Evolutionary conservation across 2,329 filamentous ascomycete genomes (phyloP).

Genomic region (Ascochyta pisi): DNA sequence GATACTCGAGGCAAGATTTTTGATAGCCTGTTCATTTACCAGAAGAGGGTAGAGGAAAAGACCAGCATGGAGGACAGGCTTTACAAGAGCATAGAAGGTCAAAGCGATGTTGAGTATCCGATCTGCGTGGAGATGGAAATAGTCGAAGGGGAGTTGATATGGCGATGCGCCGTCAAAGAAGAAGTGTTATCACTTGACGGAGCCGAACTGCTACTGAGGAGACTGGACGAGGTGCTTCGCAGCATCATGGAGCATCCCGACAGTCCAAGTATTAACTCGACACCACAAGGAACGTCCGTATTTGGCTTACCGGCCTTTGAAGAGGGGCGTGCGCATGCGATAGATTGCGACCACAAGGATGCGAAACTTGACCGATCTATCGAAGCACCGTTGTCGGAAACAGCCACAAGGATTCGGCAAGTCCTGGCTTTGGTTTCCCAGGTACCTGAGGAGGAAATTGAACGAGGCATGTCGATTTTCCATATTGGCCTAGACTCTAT

Average conservation of each 20-base stretch:
- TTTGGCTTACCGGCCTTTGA: slow-evolving; percentile 66
- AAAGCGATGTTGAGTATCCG: slow-evolving; percentile 78
- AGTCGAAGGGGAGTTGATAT: slow-evolving; percentile 62
- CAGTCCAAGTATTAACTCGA: slow-evolving; percentile 62
- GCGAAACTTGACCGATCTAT: background rate
- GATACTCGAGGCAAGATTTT: slow-evolving; percentile 60
- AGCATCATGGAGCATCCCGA: slow-evolving; percentile 61
- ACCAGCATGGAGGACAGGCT: slow-evolving; percentile 58
- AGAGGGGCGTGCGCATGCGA: background rate
- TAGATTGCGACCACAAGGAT: background rate
- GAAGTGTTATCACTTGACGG: slow-evolving; percentile 58
- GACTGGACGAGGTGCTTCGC: slow-evolving; percentile 66
- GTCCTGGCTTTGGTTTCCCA: slow-evolving; percentile 65
- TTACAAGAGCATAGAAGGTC: slow-evolving; percentile 68
- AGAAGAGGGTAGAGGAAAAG: slow-evolving; percentile 56
- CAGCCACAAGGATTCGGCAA: slow-evolving; percentile 52
- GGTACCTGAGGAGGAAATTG: slow-evolving; percentile 64
- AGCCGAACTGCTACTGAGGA: slow-evolving; percentile 60
- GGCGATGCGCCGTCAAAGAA: slow-evolving; percentile 75
- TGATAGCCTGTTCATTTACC: slow-evolving; percentile 71
- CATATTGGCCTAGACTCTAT: slow-evolving; percentile 91
- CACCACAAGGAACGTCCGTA: slow-evolving; percentile 62
- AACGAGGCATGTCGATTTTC: slow-evolving; percentile 71
- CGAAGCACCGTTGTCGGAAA: slow-evolving; percentile 34
- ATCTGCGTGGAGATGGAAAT: slow-evolving; percentile 82